Conservation (phyloP, 2,329 filamentous ascomycete species). For the Fusarium guadeloupense region DNA sequence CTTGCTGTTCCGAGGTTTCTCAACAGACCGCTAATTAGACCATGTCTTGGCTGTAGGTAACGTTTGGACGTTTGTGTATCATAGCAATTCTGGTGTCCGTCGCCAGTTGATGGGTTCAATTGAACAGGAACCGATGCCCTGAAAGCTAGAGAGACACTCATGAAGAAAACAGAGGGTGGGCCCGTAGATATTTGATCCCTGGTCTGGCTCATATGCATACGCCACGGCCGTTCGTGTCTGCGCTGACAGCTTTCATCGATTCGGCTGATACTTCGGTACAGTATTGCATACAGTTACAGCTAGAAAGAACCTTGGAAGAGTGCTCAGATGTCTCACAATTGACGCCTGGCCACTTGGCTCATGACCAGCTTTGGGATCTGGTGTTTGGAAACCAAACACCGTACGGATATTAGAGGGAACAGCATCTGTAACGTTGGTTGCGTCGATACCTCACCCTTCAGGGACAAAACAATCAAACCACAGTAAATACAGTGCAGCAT, state of each 20-base stretch:
- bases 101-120: conserved; percentile 9
- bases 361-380: conserved; percentile 4
- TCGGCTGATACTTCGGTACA: not conserved
- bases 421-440: conserved; percentile 19
- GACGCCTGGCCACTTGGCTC: conserved; percentile 21
- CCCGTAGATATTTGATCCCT: not conserved
- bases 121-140: conserved; percentile 5
- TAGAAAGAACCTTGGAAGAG: not conserved
- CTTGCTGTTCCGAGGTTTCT: conserved; percentile 25
- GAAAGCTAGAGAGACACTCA: conserved; percentile 13
- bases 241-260: conserved; percentile 20
- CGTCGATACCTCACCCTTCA: conserved; percentile 8
- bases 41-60: conserved; percentile 2
- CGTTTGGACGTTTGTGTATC: conserved; percentile 16
- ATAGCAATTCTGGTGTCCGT: not conserved
- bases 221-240: conserved; percentile 27
- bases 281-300: not conserved
- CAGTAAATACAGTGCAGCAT: too few species aligned
- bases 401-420: conserved; percentile 2
- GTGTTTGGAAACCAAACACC: conserved; percentile 7
- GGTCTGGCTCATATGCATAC: conserved; percentile 14
- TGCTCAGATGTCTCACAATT: conserved; percentile 15
- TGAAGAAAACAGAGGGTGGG: conserved; percentile 10
- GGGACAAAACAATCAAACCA: conserved; percentile 14
- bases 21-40: conserved; percentile 31